Percentiles rank a stretch among this genome's conserved stretches.
phyloP scores from a whole-genome alignment of 2,329 filamentous ascomycete genomes.

The Hyphodiscus sp. region DNA sequence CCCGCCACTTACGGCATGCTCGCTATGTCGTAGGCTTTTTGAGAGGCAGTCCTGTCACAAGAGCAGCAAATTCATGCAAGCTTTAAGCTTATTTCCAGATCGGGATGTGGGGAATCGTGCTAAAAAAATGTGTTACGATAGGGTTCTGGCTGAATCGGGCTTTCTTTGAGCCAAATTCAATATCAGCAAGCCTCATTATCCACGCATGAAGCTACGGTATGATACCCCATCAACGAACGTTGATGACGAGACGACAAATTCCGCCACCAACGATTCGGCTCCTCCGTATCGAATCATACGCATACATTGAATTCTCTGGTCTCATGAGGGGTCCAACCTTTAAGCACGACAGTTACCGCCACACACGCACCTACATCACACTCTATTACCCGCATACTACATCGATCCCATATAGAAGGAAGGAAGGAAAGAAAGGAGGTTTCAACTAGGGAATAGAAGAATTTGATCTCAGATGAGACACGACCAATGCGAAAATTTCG shows the following conservation, averaged over 20 bases:
- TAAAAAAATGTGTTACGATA: slow-evolving; percentile 30
- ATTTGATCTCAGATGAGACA: background rate
- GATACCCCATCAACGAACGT: slow-evolving; percentile 11
- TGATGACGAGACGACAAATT: slow-evolving; percentile 18
- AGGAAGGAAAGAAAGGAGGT: background rate
- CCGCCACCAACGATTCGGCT: slow-evolving; percentile 11
- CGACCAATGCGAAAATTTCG: background rate
- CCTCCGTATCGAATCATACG: background rate
- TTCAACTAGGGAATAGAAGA: background rate
- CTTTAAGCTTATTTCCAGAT: background rate
- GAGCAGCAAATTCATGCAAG: background rate
- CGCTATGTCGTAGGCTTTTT: slow-evolving; percentile 10
- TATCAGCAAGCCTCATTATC: slow-evolving; percentile 1
- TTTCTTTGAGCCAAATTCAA: slow-evolving; percentile 39
- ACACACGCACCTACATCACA: background rate
- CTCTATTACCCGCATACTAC: background rate
- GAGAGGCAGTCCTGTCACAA: slow-evolving; percentile 3
- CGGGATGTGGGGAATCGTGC: slow-evolving; percentile 13
- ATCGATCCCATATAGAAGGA: background rate
- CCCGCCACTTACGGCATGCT: slow-evolving; percentile 17
- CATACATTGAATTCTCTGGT: background rate
- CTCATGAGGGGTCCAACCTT: background rate
- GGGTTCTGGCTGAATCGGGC: slow-evolving; percentile 55
- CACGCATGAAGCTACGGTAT: slow-evolving; percentile 15
- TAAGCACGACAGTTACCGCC: background rate